Evolutionary conservation across 2,329 filamentous ascomycete species (phyloP), one percentile per base, ranked within the genome.

Genomic region (Gnomoniopsis sp.): DNA sequence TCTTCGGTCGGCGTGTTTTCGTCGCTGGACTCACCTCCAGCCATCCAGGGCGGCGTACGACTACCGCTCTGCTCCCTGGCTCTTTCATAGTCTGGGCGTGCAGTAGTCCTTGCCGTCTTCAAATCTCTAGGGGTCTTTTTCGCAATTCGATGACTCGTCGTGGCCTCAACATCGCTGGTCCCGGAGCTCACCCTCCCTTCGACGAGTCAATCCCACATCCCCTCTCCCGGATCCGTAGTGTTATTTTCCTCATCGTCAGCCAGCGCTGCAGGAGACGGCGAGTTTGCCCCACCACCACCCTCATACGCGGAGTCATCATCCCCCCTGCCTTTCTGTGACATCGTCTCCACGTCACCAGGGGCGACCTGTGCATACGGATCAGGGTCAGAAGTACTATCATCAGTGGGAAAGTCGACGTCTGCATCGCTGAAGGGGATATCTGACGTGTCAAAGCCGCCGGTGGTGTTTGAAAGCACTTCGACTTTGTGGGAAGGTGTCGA

Each of bases 201-300:
- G 47, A 62, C 58, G 48, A 55, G 48, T 62, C 54, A 62, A 47
- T 62, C 60, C 48, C 53, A 62, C 15, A 60, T 49, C 14, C 58
- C 60, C 8, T 53, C 60, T 21, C 54, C 58, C 6, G 46, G 30
- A 22, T 62, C 58, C 3, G 60, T 4, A 30, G 26, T 60, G 3
- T 41, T 59, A 23, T 57, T 57, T 22, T 57, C 33, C 34, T 62
- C 57, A 44, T 62, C 60, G 26, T 62, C 60, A 6, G 60, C 60
- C 14, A 59, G 57, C n/a, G 57, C 57, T 17, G 60, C 57, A 17
- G 38, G 49, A 26, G 33, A 53, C 34, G 59, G 59, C 21, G 53
- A 54, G 2, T 30, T 33, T 26, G 11, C 22, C 34, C 48, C 19
- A 2, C 23, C 53, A 6, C 36, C 46, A 8, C 21, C 36, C n/a